Conservation (phyloP, 192 early-diverging fungal genomes). For the Jimgerdemannia flammicorona region DNA sequence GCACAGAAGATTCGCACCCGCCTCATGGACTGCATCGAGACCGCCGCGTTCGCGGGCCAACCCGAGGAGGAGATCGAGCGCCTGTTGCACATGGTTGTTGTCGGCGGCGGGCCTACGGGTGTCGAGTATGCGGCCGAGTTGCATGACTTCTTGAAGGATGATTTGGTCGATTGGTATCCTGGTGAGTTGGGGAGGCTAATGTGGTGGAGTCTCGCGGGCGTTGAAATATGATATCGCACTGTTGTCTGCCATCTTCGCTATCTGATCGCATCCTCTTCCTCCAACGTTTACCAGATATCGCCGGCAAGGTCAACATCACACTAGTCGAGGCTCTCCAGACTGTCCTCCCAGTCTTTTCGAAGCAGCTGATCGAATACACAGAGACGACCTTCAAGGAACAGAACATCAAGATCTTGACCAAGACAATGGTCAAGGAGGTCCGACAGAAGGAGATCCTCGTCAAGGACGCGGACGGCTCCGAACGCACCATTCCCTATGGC, state of each 20-base stretch:
- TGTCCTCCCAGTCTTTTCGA: slow-evolving; percentile 75
- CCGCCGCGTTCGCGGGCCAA: slow-evolving; percentile 70
- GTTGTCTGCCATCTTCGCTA: too few species aligned
- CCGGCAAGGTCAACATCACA: slow-evolving; percentile 74
- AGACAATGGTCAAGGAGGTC: slow-evolving; percentile 80
- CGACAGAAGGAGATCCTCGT: slow-evolving; percentile 69
- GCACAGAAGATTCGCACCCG: slow-evolving; percentile 73
- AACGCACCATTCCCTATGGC: slow-evolving; percentile 67
- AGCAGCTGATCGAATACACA: slow-evolving; percentile 76
- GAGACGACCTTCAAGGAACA: slow-evolving; percentile 74
- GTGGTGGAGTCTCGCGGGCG: too few species aligned
- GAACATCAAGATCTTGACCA: slow-evolving; percentile 69
- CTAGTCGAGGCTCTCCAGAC: slow-evolving; percentile 76
- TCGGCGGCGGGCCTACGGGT: slow-evolving; percentile 65
- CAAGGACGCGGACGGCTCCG: slow-evolving; percentile 53
- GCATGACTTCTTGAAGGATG: slow-evolving; percentile 77
- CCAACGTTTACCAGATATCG: slow-evolving; percentile 43
- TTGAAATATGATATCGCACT: not conserved
- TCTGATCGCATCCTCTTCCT: not conserved
- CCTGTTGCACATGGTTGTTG: slow-evolving; percentile 76
- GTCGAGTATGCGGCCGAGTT: slow-evolving; percentile 80
- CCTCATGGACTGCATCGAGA: slow-evolving; percentile 74
- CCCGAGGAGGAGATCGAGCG: slow-evolving; percentile 63
- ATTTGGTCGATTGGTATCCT: slow-evolving; percentile 72
- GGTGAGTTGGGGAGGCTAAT: slow-evolving; percentile 10